Evolutionary conservation across 2,329 filamentous ascomycete genomes (phyloP), one percentile per base, ranked within the genome.

Genomic region (Cladosporium sp.): DNA sequence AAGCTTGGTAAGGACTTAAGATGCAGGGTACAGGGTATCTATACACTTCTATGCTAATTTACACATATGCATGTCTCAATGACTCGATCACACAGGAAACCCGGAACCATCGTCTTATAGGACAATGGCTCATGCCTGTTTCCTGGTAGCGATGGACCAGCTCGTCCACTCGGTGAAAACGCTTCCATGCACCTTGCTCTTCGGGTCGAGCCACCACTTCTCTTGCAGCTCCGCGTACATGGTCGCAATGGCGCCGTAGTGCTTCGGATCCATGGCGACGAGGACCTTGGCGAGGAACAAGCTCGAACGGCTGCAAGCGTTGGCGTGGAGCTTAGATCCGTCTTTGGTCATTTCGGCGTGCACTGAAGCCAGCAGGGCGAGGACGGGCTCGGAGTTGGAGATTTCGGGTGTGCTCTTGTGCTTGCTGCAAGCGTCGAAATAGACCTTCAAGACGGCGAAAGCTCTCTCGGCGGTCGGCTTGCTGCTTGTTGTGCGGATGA

Each of bases 391-490:
- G 5, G 40, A 28, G n/a, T 59, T 43, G 14, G 64, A 59, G 7
- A 51, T 20, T 5, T 19, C 40, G 28, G 59, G 51, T 4, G 79
- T 75, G 50, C 47, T 75, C 71, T 66, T 78, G 72, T 65, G 76
- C 77, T 74, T 79, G 55, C 69, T 77, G 67, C 76, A 88, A 64
- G 84, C 78, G 70, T 88, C 88, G 58, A 88, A 86, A 70, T 90
- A 91, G 59, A 85, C 81, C 61, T 86, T 82, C 40, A 97, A 80
- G 36, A 93, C 82, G n/a, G 83, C 83, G 62, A 83, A 83, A 0
- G 88, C 88, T 69, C 90, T 91, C 58, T 86, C 84, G 1, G 87
- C 83, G 3, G 96, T 83, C 55, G 90, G 82, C 74, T 90, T 91
- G 61, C 86, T 87, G 38, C 82, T 85, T 0, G 90, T 94, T n/a